Evolutionary conservation across 2,329 filamentous ascomycete species (phyloP).

Genomic region (Colletotrichum musae): DNA sequence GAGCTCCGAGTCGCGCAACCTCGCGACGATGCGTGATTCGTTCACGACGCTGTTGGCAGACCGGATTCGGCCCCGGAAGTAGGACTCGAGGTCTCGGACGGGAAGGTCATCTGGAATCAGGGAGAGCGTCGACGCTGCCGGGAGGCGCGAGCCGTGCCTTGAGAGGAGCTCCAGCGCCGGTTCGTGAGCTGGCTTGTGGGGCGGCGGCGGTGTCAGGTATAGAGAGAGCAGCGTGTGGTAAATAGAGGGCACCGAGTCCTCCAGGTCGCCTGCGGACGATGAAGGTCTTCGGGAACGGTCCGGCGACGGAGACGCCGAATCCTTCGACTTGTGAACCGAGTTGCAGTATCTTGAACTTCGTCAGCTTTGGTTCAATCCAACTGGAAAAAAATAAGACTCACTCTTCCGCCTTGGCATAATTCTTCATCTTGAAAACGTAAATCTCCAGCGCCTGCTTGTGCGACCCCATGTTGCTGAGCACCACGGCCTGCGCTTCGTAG

Average conservation of each 20-base stretch:
- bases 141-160: slow-evolving; percentile 91
- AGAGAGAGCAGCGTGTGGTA: slow-evolving; percentile 93
- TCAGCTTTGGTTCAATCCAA: slow-evolving; percentile 39
- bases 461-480: slow-evolving; percentile 94
- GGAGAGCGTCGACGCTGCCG: slow-evolving; percentile 86
- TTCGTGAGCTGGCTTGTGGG: slow-evolving; percentile 78
- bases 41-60: slow-evolving; percentile 87
- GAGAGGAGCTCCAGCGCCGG: slow-evolving; percentile 91
- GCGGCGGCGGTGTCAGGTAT: slow-evolving; percentile 85
- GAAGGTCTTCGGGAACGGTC: slow-evolving; percentile 50
- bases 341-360: slow-evolving; percentile 84
- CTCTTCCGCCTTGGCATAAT: slow-evolving; percentile 94
- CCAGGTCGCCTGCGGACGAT: slow-evolving; percentile 53
- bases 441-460: slow-evolving; percentile 97
- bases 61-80: slow-evolving; percentile 92
- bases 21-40: slow-evolving; percentile 82
- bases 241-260: slow-evolving; percentile 79
- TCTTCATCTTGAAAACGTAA: slow-evolving; percentile 93
- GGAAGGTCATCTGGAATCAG: slow-evolving; percentile 87
- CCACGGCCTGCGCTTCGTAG: slow-evolving; percentile 90
- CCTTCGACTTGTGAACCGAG: slow-evolving; percentile 78
- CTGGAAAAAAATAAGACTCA: slow-evolving; percentile 59
- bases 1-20: slow-evolving; percentile 83
- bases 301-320: slow-evolving; percentile 55
- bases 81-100: slow-evolving; percentile 84